Evolutionary conservation across 2,329 filamentous ascomycete genomes (phyloP), one percentile per base, ranked within the genome.

Genomic region (Xylariaceae sp.): DNA sequence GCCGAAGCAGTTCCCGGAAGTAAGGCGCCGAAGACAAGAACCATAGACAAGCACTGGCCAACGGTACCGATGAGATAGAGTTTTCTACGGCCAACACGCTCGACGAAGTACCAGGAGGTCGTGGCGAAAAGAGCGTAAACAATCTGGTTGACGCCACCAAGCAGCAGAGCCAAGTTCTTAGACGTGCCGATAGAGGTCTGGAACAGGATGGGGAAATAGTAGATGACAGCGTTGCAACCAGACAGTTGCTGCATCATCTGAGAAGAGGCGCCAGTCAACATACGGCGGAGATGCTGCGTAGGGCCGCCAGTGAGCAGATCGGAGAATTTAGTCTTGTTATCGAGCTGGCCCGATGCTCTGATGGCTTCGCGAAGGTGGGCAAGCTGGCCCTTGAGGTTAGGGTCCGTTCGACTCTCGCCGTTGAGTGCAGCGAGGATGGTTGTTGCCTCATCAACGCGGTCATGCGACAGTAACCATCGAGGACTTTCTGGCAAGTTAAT

Each of bases 211-310:
- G 81, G 81, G 19, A 80, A 80, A 65, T 84, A 86, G 69, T 60
- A 84, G 50, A 80, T 78, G 57, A 86, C 74, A 1, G 81, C 76
- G 56, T 81, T 81, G 69, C 79, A 82, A 1, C 79, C 80, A 13
- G 75, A 77, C 13, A 84, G 69, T 60, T 86, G 83, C 64, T 86
- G 82, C 74, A 85, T 81, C 58, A 85, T 75, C 67, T 86, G 82
- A 0, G 76, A 76, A 1, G 75, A 77, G 0, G 78, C 75, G 4
- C 82, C 83, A 7, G 87, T 75, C 36, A 85, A 52, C 72, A 86
- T 81, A 28, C 84, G 77, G 5, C 83, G 78, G 67, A 85, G 78
- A 60, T 86, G 81, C 67, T 87, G 83, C 0, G 80, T 84, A 64
- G 81, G 82, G 52, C 83, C 83, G 44, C 75, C 74, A 2, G 82